phyloP scores from a whole-genome alignment of 2,329 filamentous ascomycete genomes.

The Alternaria sp. region DNA sequence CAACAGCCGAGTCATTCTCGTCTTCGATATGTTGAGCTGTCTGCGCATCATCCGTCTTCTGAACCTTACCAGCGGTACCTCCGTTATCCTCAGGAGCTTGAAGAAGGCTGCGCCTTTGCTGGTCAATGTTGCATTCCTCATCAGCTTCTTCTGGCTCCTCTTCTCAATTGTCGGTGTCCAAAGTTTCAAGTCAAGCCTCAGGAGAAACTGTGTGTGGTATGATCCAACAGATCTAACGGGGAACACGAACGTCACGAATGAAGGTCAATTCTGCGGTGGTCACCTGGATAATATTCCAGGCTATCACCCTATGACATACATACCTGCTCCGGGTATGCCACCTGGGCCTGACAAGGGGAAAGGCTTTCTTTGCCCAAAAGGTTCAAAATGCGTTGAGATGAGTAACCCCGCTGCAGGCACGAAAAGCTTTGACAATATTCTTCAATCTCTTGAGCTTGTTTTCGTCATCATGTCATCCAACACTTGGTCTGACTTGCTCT shows the following conservation, averaged over 20 bases:
- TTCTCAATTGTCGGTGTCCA: conserved; percentile 98
- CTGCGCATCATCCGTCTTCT: conserved; percentile 91
- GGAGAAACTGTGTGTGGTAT: conserved; percentile 58
- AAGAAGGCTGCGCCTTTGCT: conserved; percentile 94
- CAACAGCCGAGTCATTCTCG: conserved; percentile 74
- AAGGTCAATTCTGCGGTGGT: conserved; percentile 84
- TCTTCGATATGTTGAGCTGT: conserved; percentile 97
- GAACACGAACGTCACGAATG: conserved; percentile 61
- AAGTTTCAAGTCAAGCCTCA: conserved; percentile 73
- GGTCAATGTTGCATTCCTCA: conserved; percentile 90
- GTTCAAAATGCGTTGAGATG: conserved; percentile 83
- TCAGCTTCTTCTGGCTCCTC: conserved; percentile 96
- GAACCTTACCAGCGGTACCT: conserved; percentile 90
- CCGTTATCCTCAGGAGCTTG: conserved; percentile 90
- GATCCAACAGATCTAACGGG: conserved; percentile 57
- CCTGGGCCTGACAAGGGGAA: conserved; percentile 63
- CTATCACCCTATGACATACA: conserved; percentile 68
- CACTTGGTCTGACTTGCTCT: conserved; percentile 94
- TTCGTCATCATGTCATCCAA: conserved; percentile 99
- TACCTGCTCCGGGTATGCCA: conserved; percentile 57
- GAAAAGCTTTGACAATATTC: conserved; percentile 93
- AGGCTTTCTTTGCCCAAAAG: conserved; percentile 85
- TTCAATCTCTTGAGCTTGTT: conserved; percentile 89
- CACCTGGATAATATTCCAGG: conserved; percentile 67
- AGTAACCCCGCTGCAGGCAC: conserved; percentile 83